Percentiles rank a stretch among this genome's conserved stretches.
These are phyloP conservation scores for Boletus speciosus DNA, from an alignment of 768 basidiomycete genomes.

Conservation along the genomic window DNA sequence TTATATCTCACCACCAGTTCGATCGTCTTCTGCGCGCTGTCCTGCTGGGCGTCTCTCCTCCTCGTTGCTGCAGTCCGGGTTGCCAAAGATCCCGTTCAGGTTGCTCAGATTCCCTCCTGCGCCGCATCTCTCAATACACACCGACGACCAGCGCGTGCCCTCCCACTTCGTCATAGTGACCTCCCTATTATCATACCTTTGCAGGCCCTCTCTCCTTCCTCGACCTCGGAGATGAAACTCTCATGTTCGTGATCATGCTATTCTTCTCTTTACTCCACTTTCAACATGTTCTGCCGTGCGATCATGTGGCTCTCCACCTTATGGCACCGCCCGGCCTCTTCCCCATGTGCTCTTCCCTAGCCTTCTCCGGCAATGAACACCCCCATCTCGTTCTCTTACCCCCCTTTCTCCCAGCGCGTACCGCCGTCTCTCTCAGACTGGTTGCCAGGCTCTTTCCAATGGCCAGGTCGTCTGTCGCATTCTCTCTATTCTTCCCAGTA, in stretches of 20 bases:
- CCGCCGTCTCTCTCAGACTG: not conserved
- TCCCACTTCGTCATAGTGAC: constrained; percentile 22
- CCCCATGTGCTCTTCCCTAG: constrained; percentile 3
- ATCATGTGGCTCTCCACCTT: constrained; percentile 19
- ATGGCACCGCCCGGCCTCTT: constrained; percentile 20
- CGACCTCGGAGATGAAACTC: constrained; percentile 35
- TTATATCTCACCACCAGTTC: constrained; percentile 25
- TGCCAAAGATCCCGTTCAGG: constrained; percentile 9
- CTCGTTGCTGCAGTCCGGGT: constrained; percentile 12
- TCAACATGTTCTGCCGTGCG: constrained; percentile 28
- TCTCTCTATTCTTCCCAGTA: constrained; percentile 3
- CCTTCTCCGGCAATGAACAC: constrained; percentile 25
- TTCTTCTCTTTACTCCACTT: constrained; percentile 27
- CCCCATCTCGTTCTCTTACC: not conserved
- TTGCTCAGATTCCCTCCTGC: constrained; percentile 9
- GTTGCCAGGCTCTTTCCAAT: not conserved
- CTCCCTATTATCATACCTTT: constrained; percentile 20
- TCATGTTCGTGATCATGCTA: constrained; percentile 33
- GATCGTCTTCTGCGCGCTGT: constrained; percentile 18
- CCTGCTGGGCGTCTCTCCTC: constrained; percentile 13
- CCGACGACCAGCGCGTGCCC: constrained; percentile 17
- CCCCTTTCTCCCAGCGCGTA: constrained; percentile 2
- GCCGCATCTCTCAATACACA: constrained; percentile 4
- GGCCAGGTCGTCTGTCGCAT: not conserved
- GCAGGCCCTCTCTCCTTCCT: constrained; percentile 19